Evolutionary conservation across 2,329 filamentous ascomycete genomes (phyloP).

Genomic region (Trichophaea hybrida): DNA sequence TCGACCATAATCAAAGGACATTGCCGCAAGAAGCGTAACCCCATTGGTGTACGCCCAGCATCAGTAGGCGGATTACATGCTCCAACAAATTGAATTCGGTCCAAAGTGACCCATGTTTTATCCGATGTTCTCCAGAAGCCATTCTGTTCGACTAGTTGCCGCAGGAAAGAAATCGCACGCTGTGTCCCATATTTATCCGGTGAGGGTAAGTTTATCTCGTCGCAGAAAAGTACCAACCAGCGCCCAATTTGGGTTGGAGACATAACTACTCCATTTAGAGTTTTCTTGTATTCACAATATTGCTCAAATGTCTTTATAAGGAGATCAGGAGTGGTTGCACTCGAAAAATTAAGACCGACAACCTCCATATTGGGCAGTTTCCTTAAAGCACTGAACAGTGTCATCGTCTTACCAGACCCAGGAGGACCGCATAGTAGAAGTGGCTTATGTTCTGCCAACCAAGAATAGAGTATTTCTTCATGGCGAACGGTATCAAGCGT

Average conservation of each 20-base stretch:
- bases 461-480: slow-evolving; percentile 98
- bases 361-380: slow-evolving; percentile 99
- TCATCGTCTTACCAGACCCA: slow-evolving; percentile 99
- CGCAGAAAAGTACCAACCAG: slow-evolving; percentile 97
- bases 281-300: slow-evolving; percentile 99
- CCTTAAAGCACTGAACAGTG: slow-evolving; percentile 87
- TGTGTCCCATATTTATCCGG: slow-evolving; percentile 97
- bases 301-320: slow-evolving; percentile 99
- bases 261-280: slow-evolving; percentile 84
- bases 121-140: slow-evolving; percentile 97
- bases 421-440: slow-evolving; percentile 91
- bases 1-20: slow-evolving; percentile 99
- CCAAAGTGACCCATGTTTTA: slow-evolving; percentile 93
- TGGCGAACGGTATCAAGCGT: slow-evolving; percentile 94
- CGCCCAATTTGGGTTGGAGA: slow-evolving; percentile 92
- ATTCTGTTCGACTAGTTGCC: slow-evolving; percentile 95
- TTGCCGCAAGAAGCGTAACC: slow-evolving; percentile 83
- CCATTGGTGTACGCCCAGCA: slow-evolving; percentile 87
- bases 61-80: slow-evolving; percentile 98
- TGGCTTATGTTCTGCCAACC: slow-evolving; percentile 97
- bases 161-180: slow-evolving; percentile 88
- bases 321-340: slow-evolving; percentile 91
- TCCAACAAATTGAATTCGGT: slow-evolving; percentile 96
- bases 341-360: slow-evolving; percentile 97
- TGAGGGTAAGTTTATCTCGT: slow-evolving; percentile 97